These are phyloP conservation scores for Rosa multiflora DNA, from an alignment of 306 rosid genomes.

Conservation along the genomic window DNA sequence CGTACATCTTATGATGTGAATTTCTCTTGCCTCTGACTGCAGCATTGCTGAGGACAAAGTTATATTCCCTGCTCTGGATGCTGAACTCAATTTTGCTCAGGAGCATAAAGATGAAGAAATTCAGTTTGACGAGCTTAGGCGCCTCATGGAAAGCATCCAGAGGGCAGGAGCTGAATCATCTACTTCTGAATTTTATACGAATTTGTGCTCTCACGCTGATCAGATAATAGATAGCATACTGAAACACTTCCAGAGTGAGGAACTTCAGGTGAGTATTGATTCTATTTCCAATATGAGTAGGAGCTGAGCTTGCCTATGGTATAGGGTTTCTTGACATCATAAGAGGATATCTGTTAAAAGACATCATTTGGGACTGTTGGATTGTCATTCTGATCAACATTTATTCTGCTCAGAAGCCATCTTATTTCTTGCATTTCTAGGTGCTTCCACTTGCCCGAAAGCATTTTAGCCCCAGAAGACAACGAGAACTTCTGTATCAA, in stretches of 20 bases:
- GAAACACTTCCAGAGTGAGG: constrained; percentile 82
- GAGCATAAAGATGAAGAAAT: constrained; percentile 88
- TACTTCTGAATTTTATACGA: constrained; percentile 64
- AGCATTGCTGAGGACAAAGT: constrained; percentile 92
- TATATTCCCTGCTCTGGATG: constrained; percentile 92
- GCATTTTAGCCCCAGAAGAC: constrained; percentile 77
- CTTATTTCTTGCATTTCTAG: constrained; percentile 40
- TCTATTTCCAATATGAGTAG: constrained; percentile 16
- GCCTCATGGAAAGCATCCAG: constrained; percentile 75
- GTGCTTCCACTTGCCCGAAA: constrained; percentile 92
- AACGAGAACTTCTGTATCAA: constrained; percentile 76
- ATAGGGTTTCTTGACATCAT: constrained; percentile 17
- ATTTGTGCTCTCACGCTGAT: constrained; percentile 84
- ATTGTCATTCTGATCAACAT: neutral
- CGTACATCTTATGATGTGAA: neutral
- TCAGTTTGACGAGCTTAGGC: constrained; percentile 78
- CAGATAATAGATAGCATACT: constrained; percentile 79
- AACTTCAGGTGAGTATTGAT: constrained; percentile 70
- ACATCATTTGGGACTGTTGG: neutral
- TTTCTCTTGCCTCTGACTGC: constrained; percentile 33
- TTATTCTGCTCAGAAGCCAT: constrained; percentile 9
- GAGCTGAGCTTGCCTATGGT: constrained; percentile 7
- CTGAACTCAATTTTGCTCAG: constrained; percentile 63
- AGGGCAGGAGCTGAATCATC: constrained; percentile 73
- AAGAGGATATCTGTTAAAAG: neutral